Base-by-base conservation (phyloP, 2,329 filamentous ascomycete species). In the Apiospora rasikravindrae region DNA sequence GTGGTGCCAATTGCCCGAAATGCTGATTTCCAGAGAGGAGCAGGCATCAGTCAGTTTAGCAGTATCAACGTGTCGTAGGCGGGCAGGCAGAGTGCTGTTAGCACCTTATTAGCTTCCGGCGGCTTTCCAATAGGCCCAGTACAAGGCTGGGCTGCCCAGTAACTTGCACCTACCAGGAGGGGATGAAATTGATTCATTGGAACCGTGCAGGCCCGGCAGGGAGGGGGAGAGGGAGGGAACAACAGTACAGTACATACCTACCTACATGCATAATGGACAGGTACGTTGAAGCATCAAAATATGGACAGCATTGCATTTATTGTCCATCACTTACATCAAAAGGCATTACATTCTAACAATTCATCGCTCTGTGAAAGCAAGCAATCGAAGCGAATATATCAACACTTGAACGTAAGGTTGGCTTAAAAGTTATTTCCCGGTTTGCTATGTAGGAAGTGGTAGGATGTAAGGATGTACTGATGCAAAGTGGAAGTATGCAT, bases 191-290 rank as follows among this genome's bases (percentile, higher is more conserved):
- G 53, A 61, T 61, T 61, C 53, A 61, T 61, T 61, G 53, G 53
- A 61, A 61, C 53, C 53, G 53, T 61, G 53, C 53, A 61, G 53
- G 57, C 57, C 57, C 57, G 57, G 37, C 57, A 64, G 66, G 40
- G 47, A 49, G 67, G 29, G 29, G 57, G 57, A 51, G 49, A 37
- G 57, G 24, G 49, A 26, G 66, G 70, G 71, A 72, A 67, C 66
- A 71, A 70, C 53, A 16, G 40, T 42, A 42, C 40, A 42, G 40
- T 57, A 10, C 19, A 16, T 69, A 51, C 44, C 13, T 19, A 22
- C 44, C 6, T 45, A 19, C 14, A 45, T 45, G 44, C 44, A 22
- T 45, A 7, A 49, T 49, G 22, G 45, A 47, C n/a, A 8, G 49
- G 49, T 13, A 49, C 45, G 45, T 49, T n/a, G 45, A 49, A 22